Evolutionary conservation across 441 rosid genomes (phyloP).

Genomic region (Eutrema salsugineum): DNA sequence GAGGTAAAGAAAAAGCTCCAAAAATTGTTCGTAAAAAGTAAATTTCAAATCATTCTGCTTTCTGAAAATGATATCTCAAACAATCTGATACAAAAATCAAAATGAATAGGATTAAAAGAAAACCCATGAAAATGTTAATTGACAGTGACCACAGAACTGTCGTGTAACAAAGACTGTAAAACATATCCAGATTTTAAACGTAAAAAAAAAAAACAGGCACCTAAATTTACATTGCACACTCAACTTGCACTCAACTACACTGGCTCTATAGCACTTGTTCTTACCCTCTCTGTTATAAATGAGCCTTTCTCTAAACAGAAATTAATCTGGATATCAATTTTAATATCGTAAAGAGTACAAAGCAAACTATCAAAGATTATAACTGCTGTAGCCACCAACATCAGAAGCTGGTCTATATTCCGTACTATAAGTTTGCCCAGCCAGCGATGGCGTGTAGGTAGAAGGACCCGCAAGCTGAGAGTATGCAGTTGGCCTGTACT

Average conservation of each 20-base stretch:
- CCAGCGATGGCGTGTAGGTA: constrained; percentile 32
- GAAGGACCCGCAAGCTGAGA: constrained; percentile 40
- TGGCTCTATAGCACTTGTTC: constrained; percentile 11
- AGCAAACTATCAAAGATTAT: constrained; percentile 9
- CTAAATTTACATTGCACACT: constrained; percentile 22
- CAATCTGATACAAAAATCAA: neutral
- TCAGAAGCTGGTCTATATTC: constrained; percentile 53
- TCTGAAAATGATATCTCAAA: neutral
- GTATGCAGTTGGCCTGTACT: constrained; percentile 38
- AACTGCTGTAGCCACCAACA: constrained; percentile 30
- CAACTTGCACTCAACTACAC: constrained; percentile 9
- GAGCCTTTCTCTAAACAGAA: constrained; percentile 7
- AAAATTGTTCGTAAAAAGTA: neutral
- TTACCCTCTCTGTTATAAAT: neutral
- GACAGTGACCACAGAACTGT: neutral
- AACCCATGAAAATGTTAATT: neutral
- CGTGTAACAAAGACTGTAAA: neutral
- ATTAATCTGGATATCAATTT: neutral
- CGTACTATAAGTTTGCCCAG: constrained; percentile 44
- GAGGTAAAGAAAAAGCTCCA: neutral
- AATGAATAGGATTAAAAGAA: neutral
- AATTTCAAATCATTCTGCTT: neutral
- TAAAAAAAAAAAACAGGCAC: neutral
- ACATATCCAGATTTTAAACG: neutral
- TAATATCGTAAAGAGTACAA: neutral